These are phyloP conservation scores for Aspergillus felis DNA, from an alignment of 2,329 filamentous ascomycete genomes.

Conservation along the genomic window DNA sequence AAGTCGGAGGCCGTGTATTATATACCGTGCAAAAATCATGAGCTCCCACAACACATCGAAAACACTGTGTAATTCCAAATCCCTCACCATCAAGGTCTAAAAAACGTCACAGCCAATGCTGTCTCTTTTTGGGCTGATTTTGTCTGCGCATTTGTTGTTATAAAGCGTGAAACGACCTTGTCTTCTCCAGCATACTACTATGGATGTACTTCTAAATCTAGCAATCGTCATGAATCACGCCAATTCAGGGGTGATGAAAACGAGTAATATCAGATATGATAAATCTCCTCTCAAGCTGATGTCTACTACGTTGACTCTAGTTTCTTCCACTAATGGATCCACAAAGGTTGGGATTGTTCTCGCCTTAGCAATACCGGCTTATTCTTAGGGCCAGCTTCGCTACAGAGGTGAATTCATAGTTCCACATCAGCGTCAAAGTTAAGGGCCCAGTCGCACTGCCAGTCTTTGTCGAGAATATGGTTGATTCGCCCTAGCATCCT, in stretches of 20 bases:
- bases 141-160: conserved; percentile 17
- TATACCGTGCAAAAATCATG: conserved; percentile 31
- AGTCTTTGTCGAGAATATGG: conserved; percentile 48
- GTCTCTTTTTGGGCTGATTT: conserved; percentile 10
- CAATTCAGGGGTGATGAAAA: conserved; percentile 14
- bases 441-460: conserved; percentile 37
- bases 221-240: conserved; percentile 18
- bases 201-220: conserved; percentile 30
- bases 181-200: conserved; percentile 28
- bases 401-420: background rate
- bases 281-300: conserved; percentile 27
- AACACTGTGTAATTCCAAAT: conserved; percentile 20
- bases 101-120: conserved; percentile 1
- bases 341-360: conserved; percentile 8
- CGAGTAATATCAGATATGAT: conserved; percentile 28
- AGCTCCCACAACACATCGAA: conserved; percentile 18
- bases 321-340: background rate
- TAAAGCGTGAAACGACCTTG: conserved; percentile 24
- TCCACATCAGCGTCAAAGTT: conserved; percentile 8
- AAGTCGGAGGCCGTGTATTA: conserved; percentile 27
- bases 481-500: conserved; percentile 53
- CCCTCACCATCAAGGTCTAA: conserved; percentile 15
- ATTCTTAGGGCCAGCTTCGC: background rate
- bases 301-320: background rate
- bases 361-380: background rate